phyloP scores from a whole-genome alignment of 495 filamentous ascomycete genomes.

The Cairneyella variabilis region DNA sequence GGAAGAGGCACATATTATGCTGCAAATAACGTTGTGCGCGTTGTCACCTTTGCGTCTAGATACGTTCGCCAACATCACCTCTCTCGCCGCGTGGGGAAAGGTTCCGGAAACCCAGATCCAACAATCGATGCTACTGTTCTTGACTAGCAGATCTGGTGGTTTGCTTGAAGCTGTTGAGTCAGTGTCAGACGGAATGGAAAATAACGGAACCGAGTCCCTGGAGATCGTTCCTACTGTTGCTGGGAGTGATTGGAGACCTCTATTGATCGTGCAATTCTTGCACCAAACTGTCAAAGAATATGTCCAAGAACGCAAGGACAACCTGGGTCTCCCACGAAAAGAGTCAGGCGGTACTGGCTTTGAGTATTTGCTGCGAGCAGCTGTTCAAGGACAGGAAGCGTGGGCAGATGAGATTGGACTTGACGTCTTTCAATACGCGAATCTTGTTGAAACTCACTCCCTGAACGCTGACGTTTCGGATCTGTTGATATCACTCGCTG shows the following conservation, averaged over 20 bases:
- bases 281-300: not conserved
- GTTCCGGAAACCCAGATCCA: not conserved
- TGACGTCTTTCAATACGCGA: too few relatives aligned
- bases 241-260: too few relatives aligned
- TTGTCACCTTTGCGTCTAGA: not conserved
- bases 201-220: not conserved
- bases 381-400: too few relatives aligned
- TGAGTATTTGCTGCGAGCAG: too few relatives aligned
- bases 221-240: not conserved
- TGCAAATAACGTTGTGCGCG: constrained; percentile 1
- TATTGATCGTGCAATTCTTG: not conserved
- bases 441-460: too few relatives aligned
- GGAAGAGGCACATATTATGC: not conserved
- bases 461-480: too few relatives aligned
- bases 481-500: too few relatives aligned
- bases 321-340: not conserved
- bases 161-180: not conserved
- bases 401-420: too few relatives aligned
- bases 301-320: not conserved
- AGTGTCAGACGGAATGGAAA: not conserved
- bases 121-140: not conserved
- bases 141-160: not conserved
- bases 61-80: not conserved
- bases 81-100: not conserved
- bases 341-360: too few relatives aligned